phyloP scores from a whole-genome alignment of 257 asterid genomes.

The Plantago ovata region DNA sequence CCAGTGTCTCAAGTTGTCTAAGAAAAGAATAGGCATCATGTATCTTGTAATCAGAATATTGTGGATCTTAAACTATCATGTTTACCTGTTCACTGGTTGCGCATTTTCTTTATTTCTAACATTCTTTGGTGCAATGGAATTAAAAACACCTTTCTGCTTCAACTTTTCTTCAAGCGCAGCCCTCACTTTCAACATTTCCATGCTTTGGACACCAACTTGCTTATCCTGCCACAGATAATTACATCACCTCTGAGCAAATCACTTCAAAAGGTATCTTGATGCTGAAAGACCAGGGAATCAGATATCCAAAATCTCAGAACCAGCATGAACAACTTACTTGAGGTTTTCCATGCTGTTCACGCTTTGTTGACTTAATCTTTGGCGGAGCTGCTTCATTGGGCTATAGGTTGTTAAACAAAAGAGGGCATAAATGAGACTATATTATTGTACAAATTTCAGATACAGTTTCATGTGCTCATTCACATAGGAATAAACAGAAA shows the following conservation, averaged over 20 bases:
- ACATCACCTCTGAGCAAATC: constrained; percentile 15
- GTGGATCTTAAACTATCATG: constrained; percentile 1
- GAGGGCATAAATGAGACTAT: constrained; percentile 12
- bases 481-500: neutral
- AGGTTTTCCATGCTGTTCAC: constrained; percentile 31
- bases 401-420: constrained; percentile 28
- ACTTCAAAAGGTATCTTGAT: constrained; percentile 5
- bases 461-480: neutral
- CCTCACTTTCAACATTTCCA: constrained; percentile 82
- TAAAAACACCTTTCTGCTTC: constrained; percentile 68
- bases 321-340: constrained; percentile 44
- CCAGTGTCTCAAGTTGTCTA: constrained; percentile 80
- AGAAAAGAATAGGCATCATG: constrained; percentile 15
- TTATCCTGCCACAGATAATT: constrained; percentile 46
- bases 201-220: constrained; percentile 64
- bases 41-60: constrained; percentile 16
- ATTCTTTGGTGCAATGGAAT: constrained; percentile 50
- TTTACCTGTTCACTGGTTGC: constrained; percentile 64
- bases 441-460: constrained; percentile 1
- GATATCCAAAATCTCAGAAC: neutral
- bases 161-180: constrained; percentile 84
- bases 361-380: constrained; percentile 32
- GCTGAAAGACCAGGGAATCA: constrained; percentile 5
- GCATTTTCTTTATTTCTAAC: constrained; percentile 32
- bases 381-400: constrained; percentile 33